phyloP scores from a whole-genome alignment of 2,329 filamentous ascomycete genomes.

The Fusarium brevicatenulatum region DNA sequence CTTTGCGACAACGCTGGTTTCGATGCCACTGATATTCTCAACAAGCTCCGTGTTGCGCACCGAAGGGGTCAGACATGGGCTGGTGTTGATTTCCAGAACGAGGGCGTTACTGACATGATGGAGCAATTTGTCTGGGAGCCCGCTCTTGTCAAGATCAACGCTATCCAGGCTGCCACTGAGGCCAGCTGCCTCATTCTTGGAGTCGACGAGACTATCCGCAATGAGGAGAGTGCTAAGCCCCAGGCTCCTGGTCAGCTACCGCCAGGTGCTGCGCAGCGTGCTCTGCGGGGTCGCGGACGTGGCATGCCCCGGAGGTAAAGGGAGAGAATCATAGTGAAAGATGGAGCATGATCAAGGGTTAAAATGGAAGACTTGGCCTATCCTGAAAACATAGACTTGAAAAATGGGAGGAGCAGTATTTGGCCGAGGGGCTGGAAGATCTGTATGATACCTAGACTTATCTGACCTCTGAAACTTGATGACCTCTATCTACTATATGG shows the following conservation, averaged over 20 bases:
- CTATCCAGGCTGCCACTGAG: conserved; percentile 94
- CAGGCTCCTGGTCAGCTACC: conserved; percentile 83
- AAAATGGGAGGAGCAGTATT: conserved; percentile 19
- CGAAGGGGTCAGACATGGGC: conserved; percentile 93
- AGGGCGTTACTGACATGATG: conserved; percentile 95
- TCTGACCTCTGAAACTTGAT: conserved; percentile 43
- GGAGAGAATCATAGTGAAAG: conserved; percentile 26
- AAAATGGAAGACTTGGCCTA: conserved; percentile 22
- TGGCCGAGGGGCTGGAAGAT: conserved; percentile 44
- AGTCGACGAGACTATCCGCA: conserved; percentile 98
- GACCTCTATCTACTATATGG: conserved; percentile 28
- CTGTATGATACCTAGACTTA: conserved; percentile 51
- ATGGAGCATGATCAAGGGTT: conserved; percentile 33
- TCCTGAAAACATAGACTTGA: conserved; percentile 35
- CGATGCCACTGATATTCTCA: conserved; percentile 97
- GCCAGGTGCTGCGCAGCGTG: conserved; percentile 87
- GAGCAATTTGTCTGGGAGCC: conserved; percentile 98
- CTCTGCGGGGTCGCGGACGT: conserved; percentile 82
- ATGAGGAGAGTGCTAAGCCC: conserved; percentile 89
- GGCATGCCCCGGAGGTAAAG: conserved; percentile 83
- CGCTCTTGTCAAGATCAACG: conserved; percentile 94
- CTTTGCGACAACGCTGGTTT: conserved; percentile 99
- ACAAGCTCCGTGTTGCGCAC: conserved; percentile 95
- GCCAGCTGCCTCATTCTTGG: conserved; percentile 94
- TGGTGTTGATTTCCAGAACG: conserved; percentile 92